Conservation (phyloP, 768 basidiomycete genomes). For the Rhodocollybia butyracea region DNA sequence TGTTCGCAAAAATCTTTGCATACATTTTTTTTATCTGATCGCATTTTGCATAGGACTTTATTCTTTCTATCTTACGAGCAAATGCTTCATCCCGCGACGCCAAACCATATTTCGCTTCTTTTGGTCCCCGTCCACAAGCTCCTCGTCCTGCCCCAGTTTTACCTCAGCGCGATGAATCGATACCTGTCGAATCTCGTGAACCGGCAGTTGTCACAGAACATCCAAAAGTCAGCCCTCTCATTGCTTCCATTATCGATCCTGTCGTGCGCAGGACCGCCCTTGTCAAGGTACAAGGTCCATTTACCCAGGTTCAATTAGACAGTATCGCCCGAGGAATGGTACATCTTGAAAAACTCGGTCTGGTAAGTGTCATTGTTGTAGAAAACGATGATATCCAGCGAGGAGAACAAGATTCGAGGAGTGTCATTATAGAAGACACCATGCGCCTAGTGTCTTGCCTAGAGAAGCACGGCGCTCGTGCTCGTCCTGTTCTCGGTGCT, state of each 20-base stretch:
- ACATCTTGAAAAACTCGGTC: conserved; percentile 92
- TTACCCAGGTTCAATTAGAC: conserved; percentile 88
- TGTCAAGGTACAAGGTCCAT: conserved; percentile 96
- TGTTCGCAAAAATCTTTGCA: conserved; percentile 31
- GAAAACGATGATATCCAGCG: conserved; percentile 77
- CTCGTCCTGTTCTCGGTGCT: conserved; percentile 85
- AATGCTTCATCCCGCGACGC: conserved; percentile 92
- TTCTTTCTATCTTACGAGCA: conserved; percentile 89
- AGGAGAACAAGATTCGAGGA: conserved; percentile 69
- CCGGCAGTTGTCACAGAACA: conserved; percentile 11
- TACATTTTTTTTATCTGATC: conserved; percentile 1
- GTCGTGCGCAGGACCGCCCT: conserved; percentile 84
- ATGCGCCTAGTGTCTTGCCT: conserved; percentile 82
- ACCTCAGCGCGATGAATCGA: conserved; percentile 27
- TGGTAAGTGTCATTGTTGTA: conserved; percentile 93
- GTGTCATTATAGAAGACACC: conserved; percentile 69
- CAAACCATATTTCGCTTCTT: conserved; percentile 86
- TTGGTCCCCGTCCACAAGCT: conserved; percentile 56
- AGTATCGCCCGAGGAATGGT: conserved; percentile 93
- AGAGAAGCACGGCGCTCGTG: conserved; percentile 80
- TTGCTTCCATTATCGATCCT: conserved; percentile 81
- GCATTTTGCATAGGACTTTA: conserved; percentile 72
- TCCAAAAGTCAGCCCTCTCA: conserved; percentile 48
- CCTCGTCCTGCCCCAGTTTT: conserved; percentile 19
- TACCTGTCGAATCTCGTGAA: conserved; percentile 24